Evolutionary conservation across 2,329 filamentous ascomycete genomes (phyloP), one percentile per base, ranked within the genome.

Genomic region (Trichophyton rubrum): DNA sequence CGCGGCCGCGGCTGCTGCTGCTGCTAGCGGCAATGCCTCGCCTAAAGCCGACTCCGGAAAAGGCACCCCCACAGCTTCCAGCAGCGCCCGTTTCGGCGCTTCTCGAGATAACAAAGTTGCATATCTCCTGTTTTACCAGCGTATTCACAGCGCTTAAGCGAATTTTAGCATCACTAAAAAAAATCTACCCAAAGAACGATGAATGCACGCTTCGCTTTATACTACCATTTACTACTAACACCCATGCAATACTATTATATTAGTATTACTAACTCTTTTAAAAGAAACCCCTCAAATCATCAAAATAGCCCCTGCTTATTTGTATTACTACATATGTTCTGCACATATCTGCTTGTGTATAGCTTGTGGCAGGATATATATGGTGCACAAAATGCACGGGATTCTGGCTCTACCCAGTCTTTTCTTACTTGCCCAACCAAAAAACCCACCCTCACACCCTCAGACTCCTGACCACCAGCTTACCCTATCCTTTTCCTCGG

Each of bases 61-160:
- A 80, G 83, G 75, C 74, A 84, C 73, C 64, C 78, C 71, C 79
- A 47, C 43, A 22, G 38, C 27, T 6, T 30, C 27, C 49, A 53
- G 49, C 49, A 83, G 75, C 53, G 74, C 74, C 60, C 72, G 74
- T 73, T 84, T 85, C 67, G 33, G 27, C 5, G 80, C 80, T 17
- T 74, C 88, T 70, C 90, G 89, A 74, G 92, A 97, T 73, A 96
- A 92, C 80, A 96, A 95, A 80, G 92, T 96, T 62, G 93, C 93
- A 3, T 99, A 99, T 75, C 84, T 99, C 66, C 77, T 99, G 70
- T 95, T 99, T 76, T 99, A 99, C 74, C 87, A 96, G 77, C 85
- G 84, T 68, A 82, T 93, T 56, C 59, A 61, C 56, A 41, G n/a
- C 27, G 22, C 56, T 27, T 59, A 47, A 59, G 20, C 53, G 27